Percentiles rank a stretch among this genome's conserved stretches.
Evolutionary conservation across 176 grass and related monocot species (phyloP).

Genomic region (Phyllostachys edulis): DNA sequence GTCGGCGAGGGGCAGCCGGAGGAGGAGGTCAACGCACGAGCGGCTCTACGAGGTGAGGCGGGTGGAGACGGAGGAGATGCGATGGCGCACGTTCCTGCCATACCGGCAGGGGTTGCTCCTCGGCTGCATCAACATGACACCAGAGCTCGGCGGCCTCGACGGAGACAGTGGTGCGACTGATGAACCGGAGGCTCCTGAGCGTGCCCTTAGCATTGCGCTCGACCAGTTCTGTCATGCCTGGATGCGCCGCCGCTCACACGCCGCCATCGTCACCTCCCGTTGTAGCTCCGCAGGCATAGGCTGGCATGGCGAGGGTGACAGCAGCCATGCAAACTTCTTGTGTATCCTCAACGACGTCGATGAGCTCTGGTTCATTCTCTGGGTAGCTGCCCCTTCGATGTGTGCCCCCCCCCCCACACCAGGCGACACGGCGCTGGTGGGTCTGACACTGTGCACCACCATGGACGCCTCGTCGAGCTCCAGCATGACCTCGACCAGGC

Average conservation of each 20-base stretch:
- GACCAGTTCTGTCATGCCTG: conserved; percentile 67
- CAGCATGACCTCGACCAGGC: conserved; percentile 76
- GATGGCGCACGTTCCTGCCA: conserved; percentile 78
- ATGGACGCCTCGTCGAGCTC: conserved; percentile 79
- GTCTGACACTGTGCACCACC: conserved; percentile 73
- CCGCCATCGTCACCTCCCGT: conserved; percentile 41
- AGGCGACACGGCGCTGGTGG: background rate
- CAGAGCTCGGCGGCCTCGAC: conserved; percentile 47
- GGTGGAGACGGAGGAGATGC: conserved; percentile 81
- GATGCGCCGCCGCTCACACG: conserved; percentile 60
- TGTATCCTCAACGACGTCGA: conserved; percentile 77
- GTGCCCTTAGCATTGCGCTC: conserved; percentile 53
- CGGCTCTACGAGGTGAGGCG: conserved; percentile 62
- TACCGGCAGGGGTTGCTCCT: conserved; percentile 72
- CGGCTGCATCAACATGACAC: conserved; percentile 32
- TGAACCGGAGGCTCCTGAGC: conserved; percentile 81
- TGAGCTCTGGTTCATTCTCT: conserved; percentile 60
- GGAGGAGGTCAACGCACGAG: conserved; percentile 54
- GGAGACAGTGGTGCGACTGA: conserved; percentile 60
- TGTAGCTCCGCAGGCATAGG: background rate
- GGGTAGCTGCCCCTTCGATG: too few relatives aligned
- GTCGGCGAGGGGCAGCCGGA: conserved; percentile 9
- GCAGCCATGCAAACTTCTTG: conserved; percentile 78
- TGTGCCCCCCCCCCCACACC: too few relatives aligned
- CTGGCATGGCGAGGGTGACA: conserved; percentile 48